Evolutionary conservation across 371 early-diverging fungal species (phyloP).

Genomic region (Apophysomyces trapeziformis): DNA sequence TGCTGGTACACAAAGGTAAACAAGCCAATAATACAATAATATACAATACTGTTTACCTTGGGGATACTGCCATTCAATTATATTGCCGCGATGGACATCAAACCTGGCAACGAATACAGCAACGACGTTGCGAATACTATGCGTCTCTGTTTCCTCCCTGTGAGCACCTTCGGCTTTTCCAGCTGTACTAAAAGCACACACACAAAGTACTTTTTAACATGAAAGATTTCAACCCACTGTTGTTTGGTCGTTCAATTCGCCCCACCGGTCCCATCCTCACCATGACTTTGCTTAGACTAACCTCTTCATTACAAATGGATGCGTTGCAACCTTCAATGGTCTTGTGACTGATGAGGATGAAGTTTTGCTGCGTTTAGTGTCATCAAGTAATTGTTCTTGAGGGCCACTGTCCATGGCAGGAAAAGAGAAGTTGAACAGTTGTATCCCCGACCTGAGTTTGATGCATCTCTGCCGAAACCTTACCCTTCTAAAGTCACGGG

Average conservation of each 20-base stretch:
- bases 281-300: not conserved
- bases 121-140: slow-evolving; percentile 31
- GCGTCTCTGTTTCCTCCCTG: not conserved
- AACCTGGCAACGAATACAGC: slow-evolving; percentile 64
- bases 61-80: slow-evolving; percentile 65
- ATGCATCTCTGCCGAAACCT: not conserved
- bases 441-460: not conserved
- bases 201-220: slow-evolving; percentile 6
- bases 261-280: not conserved
- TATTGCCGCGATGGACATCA: slow-evolving; percentile 61
- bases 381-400: not conserved
- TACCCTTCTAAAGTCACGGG: not conserved
- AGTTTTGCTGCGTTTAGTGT: not conserved
- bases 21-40: too few relatives aligned
- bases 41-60: slow-evolving; percentile 27
- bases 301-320: not conserved
- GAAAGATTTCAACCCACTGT: not conserved
- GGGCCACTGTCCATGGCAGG: not conserved
- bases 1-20: too few relatives aligned
- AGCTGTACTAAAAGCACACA: slow-evolving; percentile 3
- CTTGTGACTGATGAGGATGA: not conserved
- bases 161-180: not conserved
- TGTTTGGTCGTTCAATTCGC: not conserved
- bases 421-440: not conserved
- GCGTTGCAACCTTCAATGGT: not conserved